A percentile compares a stretch with the other conserved stretches of the same genome.
Conservation (phyloP, 768 basidiomycete genomes). For the Lactarius sanguifluus region DNA sequence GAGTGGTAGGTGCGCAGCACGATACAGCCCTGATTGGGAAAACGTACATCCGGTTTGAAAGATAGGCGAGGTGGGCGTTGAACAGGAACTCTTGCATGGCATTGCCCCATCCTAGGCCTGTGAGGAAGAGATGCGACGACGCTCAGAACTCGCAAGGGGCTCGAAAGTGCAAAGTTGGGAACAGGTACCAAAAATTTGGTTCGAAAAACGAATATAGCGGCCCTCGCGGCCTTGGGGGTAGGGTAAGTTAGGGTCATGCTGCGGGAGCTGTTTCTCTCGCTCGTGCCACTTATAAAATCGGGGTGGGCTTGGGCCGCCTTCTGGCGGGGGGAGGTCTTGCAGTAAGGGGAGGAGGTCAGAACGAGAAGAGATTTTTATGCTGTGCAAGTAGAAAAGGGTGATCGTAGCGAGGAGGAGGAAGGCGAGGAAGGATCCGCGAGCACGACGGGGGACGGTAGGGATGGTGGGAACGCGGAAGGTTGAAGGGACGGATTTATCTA, state of each 20-base stretch:
- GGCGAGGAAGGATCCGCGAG: not conserved
- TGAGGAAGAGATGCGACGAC: not conserved
- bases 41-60: slow-evolving; percentile 50
- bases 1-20: not conserved
- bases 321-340: slow-evolving; percentile 6
- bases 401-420: not conserved
- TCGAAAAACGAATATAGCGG: slow-evolving; percentile 24
- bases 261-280: slow-evolving; percentile 19
- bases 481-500: not conserved
- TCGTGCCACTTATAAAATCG: slow-evolving; percentile 20
- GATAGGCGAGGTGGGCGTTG: slow-evolving; percentile 49
- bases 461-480: not conserved
- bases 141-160: not conserved
- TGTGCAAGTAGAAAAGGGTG: not conserved
- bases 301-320: slow-evolving; percentile 11
- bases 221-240: slow-evolving; percentile 27
- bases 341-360: not conserved
- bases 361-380: too few relatives aligned
- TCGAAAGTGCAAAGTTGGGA: not conserved
- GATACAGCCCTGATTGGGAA: not conserved
- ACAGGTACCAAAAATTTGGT: slow-evolving; percentile 21
- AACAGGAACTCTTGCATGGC: slow-evolving; percentile 57
- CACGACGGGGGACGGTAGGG: slow-evolving; percentile 1
- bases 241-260: slow-evolving; percentile 18
- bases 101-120: slow-evolving; percentile 63